phyloP scores from a whole-genome alignment of 164 flowering plant genomes.

The Nelumbo lutea region DNA sequence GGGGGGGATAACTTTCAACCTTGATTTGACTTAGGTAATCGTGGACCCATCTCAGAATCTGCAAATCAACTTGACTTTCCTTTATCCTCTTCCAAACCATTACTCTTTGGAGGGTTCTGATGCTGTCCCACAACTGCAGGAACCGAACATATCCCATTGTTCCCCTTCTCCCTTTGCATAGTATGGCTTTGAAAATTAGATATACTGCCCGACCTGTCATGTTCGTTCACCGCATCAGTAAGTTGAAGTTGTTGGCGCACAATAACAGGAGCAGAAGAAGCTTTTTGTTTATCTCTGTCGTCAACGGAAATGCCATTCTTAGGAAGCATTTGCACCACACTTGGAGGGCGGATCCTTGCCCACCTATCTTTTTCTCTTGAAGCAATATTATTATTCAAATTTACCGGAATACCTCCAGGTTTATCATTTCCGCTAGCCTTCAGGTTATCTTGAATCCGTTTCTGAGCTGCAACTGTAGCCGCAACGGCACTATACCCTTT shows the following conservation, averaged over 20 bases:
- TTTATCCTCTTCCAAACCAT: slow-evolving; percentile 1
- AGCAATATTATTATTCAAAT: slow-evolving; percentile 5
- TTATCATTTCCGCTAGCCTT: neutral
- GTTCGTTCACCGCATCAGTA: neutral
- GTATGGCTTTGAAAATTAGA: neutral
- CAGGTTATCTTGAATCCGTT: slow-evolving; percentile 10
- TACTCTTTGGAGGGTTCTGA: neutral
- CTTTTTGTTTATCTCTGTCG: neutral
- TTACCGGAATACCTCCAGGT: neutral
- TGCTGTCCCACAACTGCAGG: neutral
- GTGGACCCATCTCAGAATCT: neutral
- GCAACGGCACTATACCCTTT: slow-evolving; percentile 11
- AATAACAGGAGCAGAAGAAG: neutral
- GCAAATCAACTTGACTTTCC: neutral
- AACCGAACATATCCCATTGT: slow-evolving; percentile 1
- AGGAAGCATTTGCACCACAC: neutral
- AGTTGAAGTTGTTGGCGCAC: neutral
- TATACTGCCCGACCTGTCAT: neutral
- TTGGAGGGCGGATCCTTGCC: neutral
- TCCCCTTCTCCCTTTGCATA: slow-evolving; percentile 2
- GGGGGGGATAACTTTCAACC: slow-evolving; percentile 4
- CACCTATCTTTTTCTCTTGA: slow-evolving; percentile 5
- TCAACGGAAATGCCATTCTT: neutral
- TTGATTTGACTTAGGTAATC: neutral
- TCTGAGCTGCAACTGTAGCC: slow-evolving; percentile 18